Evolutionary conservation across 1,284 basidiomycete genomes (phyloP).

Genomic region (Cryptococcus wingfieldii): DNA sequence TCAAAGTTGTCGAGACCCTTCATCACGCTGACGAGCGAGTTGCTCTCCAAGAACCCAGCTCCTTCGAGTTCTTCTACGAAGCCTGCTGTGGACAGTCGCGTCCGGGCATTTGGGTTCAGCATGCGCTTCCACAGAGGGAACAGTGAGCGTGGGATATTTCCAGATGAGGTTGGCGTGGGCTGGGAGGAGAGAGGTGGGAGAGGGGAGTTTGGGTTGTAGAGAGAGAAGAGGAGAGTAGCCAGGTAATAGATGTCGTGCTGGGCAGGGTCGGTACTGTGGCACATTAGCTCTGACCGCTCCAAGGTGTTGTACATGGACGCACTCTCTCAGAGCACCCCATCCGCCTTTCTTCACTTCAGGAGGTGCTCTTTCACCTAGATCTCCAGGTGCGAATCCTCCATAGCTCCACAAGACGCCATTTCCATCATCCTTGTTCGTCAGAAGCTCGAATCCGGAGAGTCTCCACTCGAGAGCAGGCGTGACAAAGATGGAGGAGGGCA

Average conservation of each 20-base stretch:
- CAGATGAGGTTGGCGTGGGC: constrained; percentile 67
- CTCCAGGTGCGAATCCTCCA: constrained; percentile 62
- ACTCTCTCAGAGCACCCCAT: constrained; percentile 81
- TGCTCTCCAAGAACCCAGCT: constrained; percentile 77
- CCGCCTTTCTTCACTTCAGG: constrained; percentile 91
- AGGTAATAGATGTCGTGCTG: constrained; percentile 80
- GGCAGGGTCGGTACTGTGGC: constrained; percentile 61
- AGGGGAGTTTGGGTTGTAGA: constrained; percentile 78
- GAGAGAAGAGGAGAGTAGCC: constrained; percentile 72
- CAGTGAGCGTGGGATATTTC: constrained; percentile 68
- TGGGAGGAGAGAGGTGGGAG: constrained; percentile 62
- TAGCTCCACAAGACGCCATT: constrained; percentile 57
- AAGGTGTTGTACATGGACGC: constrained; percentile 26
- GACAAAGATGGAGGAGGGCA: constrained; percentile 76
- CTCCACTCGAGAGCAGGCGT: constrained; percentile 86
- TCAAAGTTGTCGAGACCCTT: constrained; percentile 82
- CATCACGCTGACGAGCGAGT: constrained; percentile 80
- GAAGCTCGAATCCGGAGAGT: constrained; percentile 85
- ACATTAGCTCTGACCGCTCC: background rate
- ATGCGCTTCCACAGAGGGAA: constrained; percentile 83
- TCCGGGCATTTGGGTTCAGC: constrained; percentile 78
- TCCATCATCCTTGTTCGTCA: constrained; percentile 55
- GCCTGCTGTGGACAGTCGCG: constrained; percentile 66
- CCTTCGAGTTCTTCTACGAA: constrained; percentile 73
- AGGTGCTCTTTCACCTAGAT: constrained; percentile 57